Evolutionary conservation across 2,329 filamentous ascomycete genomes (phyloP).

Genomic region (Fusarium fracticaudum): DNA sequence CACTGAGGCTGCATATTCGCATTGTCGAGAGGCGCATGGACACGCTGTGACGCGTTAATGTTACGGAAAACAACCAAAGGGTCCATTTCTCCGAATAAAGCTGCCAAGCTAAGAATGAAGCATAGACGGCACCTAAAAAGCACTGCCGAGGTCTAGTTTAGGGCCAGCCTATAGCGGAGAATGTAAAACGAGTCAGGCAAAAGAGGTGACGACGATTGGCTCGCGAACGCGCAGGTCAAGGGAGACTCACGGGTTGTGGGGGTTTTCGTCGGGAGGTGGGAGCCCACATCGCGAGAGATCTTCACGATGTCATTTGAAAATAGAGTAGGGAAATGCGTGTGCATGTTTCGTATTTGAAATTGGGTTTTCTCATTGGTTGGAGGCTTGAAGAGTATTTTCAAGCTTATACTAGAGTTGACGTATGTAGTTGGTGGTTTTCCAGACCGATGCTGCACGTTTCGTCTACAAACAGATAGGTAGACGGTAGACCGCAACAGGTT

Average conservation of each 20-base stretch:
- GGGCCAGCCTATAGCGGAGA: constrained; percentile 1
- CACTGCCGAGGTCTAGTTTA: constrained; percentile 4
- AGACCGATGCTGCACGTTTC: neutral
- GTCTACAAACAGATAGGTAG: no score
- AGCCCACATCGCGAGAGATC: constrained; percentile 21
- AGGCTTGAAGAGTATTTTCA: neutral
- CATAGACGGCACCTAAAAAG: constrained; percentile 5
- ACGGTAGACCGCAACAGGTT: neutral
- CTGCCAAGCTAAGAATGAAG: constrained; percentile 9
- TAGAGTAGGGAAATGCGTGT: neutral
- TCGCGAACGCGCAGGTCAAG: neutral
- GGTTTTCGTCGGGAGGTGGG: neutral
- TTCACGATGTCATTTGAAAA: neutral
- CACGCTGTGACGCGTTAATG: constrained; percentile 11
- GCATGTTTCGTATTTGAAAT: neutral
- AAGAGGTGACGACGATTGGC: constrained; percentile 8
- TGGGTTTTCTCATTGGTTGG: neutral
- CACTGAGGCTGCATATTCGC: neutral
- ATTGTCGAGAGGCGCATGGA: neutral
- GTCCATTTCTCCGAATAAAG: neutral
- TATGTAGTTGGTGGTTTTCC: neutral
- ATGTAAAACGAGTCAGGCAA: neutral
- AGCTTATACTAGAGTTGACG: neutral
- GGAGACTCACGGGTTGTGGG: neutral
- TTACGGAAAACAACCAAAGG: neutral